Evolutionary conservation across 192 early-diverging fungal genomes (phyloP).

Genomic region (Coemansia reversa): DNA sequence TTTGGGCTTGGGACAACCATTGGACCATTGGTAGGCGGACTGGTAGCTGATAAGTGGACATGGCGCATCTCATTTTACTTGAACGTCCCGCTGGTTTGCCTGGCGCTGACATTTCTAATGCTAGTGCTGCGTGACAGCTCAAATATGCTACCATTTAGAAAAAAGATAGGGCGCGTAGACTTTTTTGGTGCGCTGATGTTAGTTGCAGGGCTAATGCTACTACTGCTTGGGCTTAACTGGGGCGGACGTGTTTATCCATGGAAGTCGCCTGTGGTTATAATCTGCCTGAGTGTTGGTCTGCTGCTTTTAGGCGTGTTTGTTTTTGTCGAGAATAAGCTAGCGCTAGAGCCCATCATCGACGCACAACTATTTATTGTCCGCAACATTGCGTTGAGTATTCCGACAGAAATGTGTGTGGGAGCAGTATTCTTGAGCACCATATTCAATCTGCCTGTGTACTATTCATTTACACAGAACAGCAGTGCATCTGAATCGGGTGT

Average conservation of each 20-base stretch:
- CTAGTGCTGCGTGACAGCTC: conserved; percentile 57
- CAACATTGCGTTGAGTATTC: conserved; percentile 52
- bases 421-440: conserved; percentile 51
- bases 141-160: conserved; percentile 35
- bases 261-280: conserved; percentile 58
- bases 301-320: conserved; percentile 60
- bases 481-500: conserved; percentile 48
- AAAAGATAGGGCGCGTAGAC: conserved; percentile 55
- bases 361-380: conserved; percentile 63
- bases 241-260: conserved; percentile 72
- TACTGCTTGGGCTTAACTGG: conserved; percentile 72
- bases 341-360: conserved; percentile 78
- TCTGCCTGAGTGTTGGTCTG: conserved; percentile 59
- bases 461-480: conserved; percentile 48
- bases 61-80: conserved; percentile 83
- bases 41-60: conserved; percentile 64
- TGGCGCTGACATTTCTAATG: conserved; percentile 54
- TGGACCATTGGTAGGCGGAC: conserved; percentile 78
- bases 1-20: conserved; percentile 72
- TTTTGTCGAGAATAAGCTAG: conserved; percentile 66
- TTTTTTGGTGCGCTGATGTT: conserved; percentile 63
- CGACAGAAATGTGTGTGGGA: conserved; percentile 49
- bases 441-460: conserved; percentile 54
- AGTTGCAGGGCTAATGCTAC: conserved; percentile 58
- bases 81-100: conserved; percentile 74